These are phyloP conservation scores for Amanita inopinata DNA, from an alignment of 768 basidiomycete species.

Conservation along the genomic window DNA sequence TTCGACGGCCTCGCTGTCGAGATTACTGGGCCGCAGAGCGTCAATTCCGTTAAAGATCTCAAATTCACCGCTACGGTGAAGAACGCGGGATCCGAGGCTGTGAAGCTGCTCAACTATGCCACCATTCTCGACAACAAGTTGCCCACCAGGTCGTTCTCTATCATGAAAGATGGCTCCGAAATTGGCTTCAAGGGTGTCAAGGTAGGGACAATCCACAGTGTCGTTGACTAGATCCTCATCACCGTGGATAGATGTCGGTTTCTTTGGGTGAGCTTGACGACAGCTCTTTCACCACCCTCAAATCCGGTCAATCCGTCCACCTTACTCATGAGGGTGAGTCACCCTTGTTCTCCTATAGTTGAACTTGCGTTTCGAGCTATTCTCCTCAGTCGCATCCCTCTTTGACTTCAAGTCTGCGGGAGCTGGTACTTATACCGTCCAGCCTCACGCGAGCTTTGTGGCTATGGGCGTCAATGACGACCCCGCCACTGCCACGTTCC, in stretches of 20 bases:
- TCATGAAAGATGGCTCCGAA: constrained; percentile 27
- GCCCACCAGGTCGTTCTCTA: constrained; percentile 34
- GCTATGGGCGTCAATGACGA: constrained; percentile 17
- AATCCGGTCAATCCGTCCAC: constrained; percentile 29
- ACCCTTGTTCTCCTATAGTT: not conserved
- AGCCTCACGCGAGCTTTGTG: constrained; percentile 29
- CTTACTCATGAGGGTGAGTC: constrained; percentile 28
- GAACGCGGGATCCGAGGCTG: constrained; percentile 28
- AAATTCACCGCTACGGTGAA: constrained; percentile 31
- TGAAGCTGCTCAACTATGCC: constrained; percentile 37
- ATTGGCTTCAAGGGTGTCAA: constrained; percentile 36
- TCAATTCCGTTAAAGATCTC: constrained; percentile 29
- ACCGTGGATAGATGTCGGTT: constrained; percentile 31
- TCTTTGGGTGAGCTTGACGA: constrained; percentile 28
- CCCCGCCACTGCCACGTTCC: constrained; percentile 15
- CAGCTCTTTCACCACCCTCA: constrained; percentile 27
- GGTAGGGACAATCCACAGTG: constrained; percentile 16
- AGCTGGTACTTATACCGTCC: constrained; percentile 29
- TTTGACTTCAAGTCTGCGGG: constrained; percentile 33
- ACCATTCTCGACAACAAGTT: constrained; percentile 33
- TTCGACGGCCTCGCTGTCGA: constrained; percentile 23
- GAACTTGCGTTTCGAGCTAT: not conserved
- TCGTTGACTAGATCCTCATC: not conserved
- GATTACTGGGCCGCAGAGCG: constrained; percentile 18
- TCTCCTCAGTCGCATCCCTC: constrained; percentile 25